Conservation (phyloP, 495 filamentous ascomycete species). For the Podospora australis region DNA sequence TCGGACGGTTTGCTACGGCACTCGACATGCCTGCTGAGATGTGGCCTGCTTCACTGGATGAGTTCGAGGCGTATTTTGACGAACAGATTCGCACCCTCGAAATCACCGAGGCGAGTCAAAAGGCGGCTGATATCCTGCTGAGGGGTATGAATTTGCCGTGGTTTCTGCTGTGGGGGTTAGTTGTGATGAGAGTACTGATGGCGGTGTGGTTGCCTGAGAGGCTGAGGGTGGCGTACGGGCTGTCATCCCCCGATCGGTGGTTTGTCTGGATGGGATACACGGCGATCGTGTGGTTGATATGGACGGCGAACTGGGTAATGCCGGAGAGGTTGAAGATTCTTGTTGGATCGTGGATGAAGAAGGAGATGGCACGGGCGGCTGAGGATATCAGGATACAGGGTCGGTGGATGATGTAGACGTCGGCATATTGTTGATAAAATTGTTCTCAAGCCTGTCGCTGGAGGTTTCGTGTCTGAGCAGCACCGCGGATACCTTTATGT, state of each 20-base stretch:
- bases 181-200: conserved; percentile 11
- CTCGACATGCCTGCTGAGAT: conserved; percentile 11
- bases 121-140: conserved; percentile 6
- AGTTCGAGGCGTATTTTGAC: conserved; percentile 10
- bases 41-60: conserved; percentile 8
- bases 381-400: conserved; percentile 6
- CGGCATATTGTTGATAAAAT: background rate
- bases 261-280: conserved; percentile 8
- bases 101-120: conserved; percentile 1
- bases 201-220: conserved; percentile 7
- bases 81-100: conserved; percentile 4
- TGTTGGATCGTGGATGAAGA: conserved; percentile 2
- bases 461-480: too few species aligned
- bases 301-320: background rate
- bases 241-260: conserved; percentile 6
- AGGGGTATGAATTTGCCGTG: conserved; percentile 8
- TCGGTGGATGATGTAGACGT: conserved; percentile 5
- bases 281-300: background rate
- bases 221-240: conserved; percentile 7
- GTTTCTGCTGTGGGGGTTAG: conserved; percentile 13
- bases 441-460: too few species aligned
- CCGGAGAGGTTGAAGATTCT: background rate
- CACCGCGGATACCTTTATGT: too few species aligned
- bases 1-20: conserved; percentile 1
- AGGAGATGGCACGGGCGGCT: conserved; percentile 12